A percentile compares a stretch with the other conserved stretches of the same genome.
phyloP scores from a whole-genome alignment of 2,329 filamentous ascomycete species.

The Venturia carpophila region DNA sequence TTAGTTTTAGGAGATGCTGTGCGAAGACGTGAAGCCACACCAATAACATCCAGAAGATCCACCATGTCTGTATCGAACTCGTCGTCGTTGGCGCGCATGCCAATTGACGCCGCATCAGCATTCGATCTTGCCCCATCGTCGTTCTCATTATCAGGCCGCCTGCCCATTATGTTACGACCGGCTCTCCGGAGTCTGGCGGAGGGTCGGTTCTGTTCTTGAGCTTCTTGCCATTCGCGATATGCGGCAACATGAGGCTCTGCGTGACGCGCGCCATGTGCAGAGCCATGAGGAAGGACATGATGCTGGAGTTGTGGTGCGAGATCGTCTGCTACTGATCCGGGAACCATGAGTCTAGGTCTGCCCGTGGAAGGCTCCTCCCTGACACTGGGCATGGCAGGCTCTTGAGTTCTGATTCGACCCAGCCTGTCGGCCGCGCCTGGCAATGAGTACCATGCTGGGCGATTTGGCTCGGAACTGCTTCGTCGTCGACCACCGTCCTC shows the following conservation, averaged over 20 bases:
- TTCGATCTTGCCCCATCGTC: neutral
- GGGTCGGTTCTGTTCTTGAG: neutral
- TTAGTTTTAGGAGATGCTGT: neutral
- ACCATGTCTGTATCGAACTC: conserved; percentile 58
- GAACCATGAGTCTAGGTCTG: neutral
- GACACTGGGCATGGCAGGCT: conserved; percentile 13
- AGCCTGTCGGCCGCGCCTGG: conserved; percentile 16
- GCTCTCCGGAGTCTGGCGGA: conserved; percentile 3
- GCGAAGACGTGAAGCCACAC: conserved; percentile 37
- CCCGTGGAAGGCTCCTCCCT: conserved; percentile 1
- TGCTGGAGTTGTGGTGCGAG: neutral
- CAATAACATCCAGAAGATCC: conserved; percentile 60
- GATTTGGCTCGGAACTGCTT: conserved; percentile 21
- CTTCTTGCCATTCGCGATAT: conserved; percentile 3
- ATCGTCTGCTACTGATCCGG: neutral
- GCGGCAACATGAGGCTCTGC: conserved; percentile 6
- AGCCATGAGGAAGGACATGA: conserved; percentile 3
- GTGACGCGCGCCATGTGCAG: neutral
- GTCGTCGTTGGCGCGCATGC: conserved; percentile 18
- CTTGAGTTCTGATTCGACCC: conserved; percentile 9
- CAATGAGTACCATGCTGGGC: conserved; percentile 17
- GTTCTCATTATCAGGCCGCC: neutral
- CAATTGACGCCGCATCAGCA: conserved; percentile 10
- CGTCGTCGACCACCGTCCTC: conserved; percentile 18
- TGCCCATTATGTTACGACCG: neutral